Percentiles rank a stretch among this genome's conserved stretches.
phyloP scores from a whole-genome alignment of 2,329 filamentous ascomycete genomes.

The Nemania sp. region DNA sequence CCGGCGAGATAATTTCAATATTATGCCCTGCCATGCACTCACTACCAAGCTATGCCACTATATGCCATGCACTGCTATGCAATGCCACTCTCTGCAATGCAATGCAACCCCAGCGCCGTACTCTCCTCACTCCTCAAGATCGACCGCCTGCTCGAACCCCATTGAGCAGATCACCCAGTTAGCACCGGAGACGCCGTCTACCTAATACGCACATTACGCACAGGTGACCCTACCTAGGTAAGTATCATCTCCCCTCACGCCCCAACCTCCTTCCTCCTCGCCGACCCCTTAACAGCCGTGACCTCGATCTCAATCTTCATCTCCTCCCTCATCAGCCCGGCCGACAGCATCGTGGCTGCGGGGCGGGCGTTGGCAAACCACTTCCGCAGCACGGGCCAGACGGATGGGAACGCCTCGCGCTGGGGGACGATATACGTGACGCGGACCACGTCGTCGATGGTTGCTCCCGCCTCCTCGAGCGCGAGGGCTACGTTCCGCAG shows the following conservation, averaged over 20 bases:
- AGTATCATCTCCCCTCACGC: not conserved
- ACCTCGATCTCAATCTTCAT: constrained; percentile 40
- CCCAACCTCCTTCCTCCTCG: constrained; percentile 19
- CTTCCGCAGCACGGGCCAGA: constrained; percentile 36
- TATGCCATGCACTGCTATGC: not conserved
- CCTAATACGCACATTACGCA: too few species aligned
- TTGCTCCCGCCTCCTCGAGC: constrained; percentile 28
- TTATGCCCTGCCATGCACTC: constrained; percentile 9
- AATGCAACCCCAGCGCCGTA: not conserved
- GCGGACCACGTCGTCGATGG: constrained; percentile 37
- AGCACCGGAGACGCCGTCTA: not conserved
- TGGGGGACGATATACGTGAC: constrained; percentile 36
- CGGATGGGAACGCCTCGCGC: constrained; percentile 27
- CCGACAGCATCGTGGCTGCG: constrained; percentile 37
- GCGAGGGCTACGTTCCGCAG: constrained; percentile 34
- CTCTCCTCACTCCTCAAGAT: not conserved
- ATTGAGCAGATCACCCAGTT: constrained; percentile 3
- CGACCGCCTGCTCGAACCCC: constrained; percentile 6
- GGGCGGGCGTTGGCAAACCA: constrained; percentile 35
- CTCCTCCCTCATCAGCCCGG: constrained; percentile 37
- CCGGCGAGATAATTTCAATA: constrained; percentile 2
- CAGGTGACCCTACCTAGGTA: too few species aligned
- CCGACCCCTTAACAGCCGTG: constrained; percentile 36
- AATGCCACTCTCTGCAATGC: constrained; percentile 18
- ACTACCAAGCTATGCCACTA: not conserved